Evolutionary conservation across 2,329 filamentous ascomycete genomes (phyloP).

Genomic region (Colletotrichum higginsianum): DNA sequence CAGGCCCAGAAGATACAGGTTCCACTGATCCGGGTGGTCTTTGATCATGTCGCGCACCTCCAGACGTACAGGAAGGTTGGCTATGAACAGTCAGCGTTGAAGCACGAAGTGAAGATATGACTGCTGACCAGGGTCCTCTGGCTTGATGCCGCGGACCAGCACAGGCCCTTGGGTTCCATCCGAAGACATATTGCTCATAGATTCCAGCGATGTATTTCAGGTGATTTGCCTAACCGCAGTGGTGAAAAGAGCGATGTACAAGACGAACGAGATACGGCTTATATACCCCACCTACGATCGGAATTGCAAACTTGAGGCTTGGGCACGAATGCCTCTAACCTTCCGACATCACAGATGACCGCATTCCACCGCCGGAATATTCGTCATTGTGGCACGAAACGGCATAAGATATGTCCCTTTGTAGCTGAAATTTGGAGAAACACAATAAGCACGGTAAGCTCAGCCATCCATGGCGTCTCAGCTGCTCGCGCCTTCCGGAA

Average conservation of each 20-base stretch:
- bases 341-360: neutral
- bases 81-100: neutral
- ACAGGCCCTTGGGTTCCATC: slow-evolving; percentile 33
- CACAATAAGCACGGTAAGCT: neutral
- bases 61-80: slow-evolving; percentile 29
- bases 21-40: slow-evolving; percentile 36
- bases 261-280: neutral
- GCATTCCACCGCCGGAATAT: neutral
- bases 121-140: slow-evolving; percentile 26
- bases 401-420: slow-evolving; percentile 10
- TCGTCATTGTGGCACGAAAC: neutral
- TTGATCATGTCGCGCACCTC: slow-evolving; percentile 40
- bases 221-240: neutral
- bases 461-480: slow-evolving; percentile 15
- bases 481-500: neutral
- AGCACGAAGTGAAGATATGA: too few species aligned
- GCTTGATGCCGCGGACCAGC: slow-evolving; percentile 19
- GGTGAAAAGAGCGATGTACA: too few species aligned
- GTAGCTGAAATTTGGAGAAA: neutral
- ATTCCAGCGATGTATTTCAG: neutral
- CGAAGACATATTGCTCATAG: slow-evolving; percentile 25
- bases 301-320: too few species aligned
- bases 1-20: slow-evolving; percentile 35
- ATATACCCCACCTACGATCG: neutral
- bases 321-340: neutral